Evolutionary conservation across 192 early-diverging fungal genomes (phyloP).

Genomic region (Coemansia sp.): DNA sequence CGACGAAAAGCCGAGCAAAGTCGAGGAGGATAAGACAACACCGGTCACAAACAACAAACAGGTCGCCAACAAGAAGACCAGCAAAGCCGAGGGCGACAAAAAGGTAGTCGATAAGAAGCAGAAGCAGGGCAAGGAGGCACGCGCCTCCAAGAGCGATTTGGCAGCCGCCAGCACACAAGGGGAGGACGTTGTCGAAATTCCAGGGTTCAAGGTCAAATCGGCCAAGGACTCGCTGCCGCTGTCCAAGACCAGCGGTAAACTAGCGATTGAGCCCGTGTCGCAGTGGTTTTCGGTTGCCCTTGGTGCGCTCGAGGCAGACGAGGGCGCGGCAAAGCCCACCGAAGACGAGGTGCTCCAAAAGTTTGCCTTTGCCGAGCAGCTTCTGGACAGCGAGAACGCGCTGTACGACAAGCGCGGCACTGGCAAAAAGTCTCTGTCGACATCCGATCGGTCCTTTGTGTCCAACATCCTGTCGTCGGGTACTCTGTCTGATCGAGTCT

Average conservation of each 20-base stretch:
- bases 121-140: neutral
- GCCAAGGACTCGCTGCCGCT: constrained; percentile 40
- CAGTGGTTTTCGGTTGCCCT: constrained; percentile 34
- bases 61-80: neutral
- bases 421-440: constrained; percentile 58
- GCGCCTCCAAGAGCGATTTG: neutral
- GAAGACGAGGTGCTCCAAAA: constrained; percentile 44
- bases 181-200: constrained; percentile 17
- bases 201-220: constrained; percentile 50
- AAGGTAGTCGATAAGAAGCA: no score
- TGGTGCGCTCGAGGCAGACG: constrained; percentile 6
- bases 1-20: constrained; percentile 1
- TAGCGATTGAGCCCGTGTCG: constrained; percentile 25
- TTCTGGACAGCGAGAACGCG: constrained; percentile 66
- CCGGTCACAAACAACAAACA: neutral
- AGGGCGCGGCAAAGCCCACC: constrained; percentile 14
- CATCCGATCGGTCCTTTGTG: constrained; percentile 83
- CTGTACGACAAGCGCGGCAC: constrained; percentile 52
- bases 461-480: constrained; percentile 85
- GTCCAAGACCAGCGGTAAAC: constrained; percentile 13
- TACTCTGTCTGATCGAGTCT: constrained; percentile 90
- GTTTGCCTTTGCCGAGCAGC: constrained; percentile 54
- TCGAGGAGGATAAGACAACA: constrained; percentile 2
- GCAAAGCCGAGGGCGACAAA: neutral
- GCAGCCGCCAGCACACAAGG: neutral